Evolutionary conservation across 2,329 filamentous ascomycete species (phyloP).

Genomic region (Botrytis paeoniae): DNA sequence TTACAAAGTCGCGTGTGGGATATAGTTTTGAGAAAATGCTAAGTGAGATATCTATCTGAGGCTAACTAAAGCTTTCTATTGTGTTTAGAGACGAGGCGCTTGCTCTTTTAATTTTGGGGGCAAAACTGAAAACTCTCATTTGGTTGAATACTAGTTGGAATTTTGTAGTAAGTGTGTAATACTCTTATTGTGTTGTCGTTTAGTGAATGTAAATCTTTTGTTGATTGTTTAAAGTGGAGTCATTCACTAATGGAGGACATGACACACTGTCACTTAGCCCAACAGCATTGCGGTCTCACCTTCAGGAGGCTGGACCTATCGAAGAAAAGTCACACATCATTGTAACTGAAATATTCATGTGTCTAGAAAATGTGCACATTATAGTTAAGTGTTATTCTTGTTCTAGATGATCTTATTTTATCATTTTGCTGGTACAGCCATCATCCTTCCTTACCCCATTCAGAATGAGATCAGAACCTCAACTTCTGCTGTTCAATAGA

Average conservation of each 20-base stretch:
- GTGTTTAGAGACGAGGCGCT: background rate
- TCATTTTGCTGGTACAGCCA: background rate
- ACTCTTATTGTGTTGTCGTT: fast-evolving
- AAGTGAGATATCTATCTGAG: background rate
- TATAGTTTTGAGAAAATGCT: background rate
- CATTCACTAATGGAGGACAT: background rate
- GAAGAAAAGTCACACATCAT: background rate
- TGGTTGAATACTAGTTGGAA: fast-evolving
- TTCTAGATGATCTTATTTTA: background rate
- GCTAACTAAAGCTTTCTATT: fast-evolving
- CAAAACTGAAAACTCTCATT: background rate
- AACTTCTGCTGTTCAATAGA: no score
- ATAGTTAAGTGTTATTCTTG: background rate
- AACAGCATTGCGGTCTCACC: background rate
- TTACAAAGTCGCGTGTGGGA: background rate
- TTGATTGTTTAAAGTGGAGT: background rate
- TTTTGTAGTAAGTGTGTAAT: background rate
- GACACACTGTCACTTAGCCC: background rate
- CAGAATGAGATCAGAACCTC: no score
- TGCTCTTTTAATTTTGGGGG: background rate
- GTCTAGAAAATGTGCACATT: no score
- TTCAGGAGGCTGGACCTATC: no score
- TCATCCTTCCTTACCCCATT: background rate
- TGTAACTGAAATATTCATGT: background rate
- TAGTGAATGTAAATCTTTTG: background rate